phyloP scores from a whole-genome alignment of 495 filamentous ascomycete species.

The Xylaria cubensis region DNA sequence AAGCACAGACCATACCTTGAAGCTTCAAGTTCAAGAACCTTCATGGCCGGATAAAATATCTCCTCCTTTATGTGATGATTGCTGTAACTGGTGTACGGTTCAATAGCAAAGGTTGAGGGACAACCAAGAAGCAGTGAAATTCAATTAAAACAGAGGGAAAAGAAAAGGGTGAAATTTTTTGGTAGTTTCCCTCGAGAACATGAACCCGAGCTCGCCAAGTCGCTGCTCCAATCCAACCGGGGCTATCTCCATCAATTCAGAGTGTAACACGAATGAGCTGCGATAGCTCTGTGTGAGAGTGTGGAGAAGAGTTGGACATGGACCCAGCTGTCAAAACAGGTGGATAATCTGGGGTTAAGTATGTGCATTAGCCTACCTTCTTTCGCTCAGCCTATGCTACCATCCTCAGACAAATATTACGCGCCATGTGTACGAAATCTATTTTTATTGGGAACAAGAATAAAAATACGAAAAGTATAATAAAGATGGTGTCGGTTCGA shows the following conservation, averaged over 20 bases:
- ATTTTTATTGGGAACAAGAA: too few species aligned
- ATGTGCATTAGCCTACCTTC: neutral
- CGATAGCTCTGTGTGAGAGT: neutral
- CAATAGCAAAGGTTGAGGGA: neutral
- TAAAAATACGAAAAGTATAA: neutral
- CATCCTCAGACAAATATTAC: neutral
- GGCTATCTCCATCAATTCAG: conserved; percentile 23
- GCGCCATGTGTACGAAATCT: neutral
- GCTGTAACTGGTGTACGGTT: neutral
- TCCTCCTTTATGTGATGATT: neutral
- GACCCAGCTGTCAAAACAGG: neutral
- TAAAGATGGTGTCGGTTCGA: neutral
- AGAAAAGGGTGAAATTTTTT: too few species aligned
- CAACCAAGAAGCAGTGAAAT: neutral
- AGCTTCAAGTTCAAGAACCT: neutral
- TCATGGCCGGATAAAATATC: neutral
- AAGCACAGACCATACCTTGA: conserved; percentile 6
- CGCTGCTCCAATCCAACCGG: neutral
- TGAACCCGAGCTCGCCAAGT: neutral
- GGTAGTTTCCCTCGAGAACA: too few species aligned
- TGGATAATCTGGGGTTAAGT: neutral
- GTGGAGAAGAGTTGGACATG: neutral
- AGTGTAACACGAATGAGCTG: neutral
- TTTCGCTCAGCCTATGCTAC: neutral
- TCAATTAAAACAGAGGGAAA: neutral